A percentile compares a stretch with the other conserved stretches of the same genome.
These are phyloP conservation scores for Chernovozyma aurita DNA, from an alignment of 1,139 yeast species.

Conservation along the genomic window DNA sequence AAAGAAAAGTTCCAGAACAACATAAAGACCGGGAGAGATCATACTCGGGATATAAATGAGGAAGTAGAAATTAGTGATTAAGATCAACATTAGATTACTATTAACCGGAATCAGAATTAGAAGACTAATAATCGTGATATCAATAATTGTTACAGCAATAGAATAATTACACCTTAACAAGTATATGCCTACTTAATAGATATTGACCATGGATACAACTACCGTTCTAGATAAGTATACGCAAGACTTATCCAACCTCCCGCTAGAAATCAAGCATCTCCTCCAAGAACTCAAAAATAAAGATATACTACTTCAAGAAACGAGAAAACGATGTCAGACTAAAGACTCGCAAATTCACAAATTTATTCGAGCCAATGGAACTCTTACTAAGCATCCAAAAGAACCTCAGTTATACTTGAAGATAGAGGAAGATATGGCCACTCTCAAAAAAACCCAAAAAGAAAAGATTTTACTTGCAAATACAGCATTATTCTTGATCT, in stretches of 20 bases:
- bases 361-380: constrained; percentile 78
- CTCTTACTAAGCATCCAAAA: constrained; percentile 75
- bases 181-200: no score
- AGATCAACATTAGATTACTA: no score
- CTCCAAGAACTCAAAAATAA: constrained; percentile 73
- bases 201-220: constrained; percentile 46
- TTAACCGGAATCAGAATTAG: no score
- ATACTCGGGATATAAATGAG: no score
- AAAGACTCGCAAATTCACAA: constrained; percentile 80
- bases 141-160: no score
- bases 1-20: no score
- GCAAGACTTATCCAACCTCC: constrained; percentile 68
- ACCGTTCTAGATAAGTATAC: constrained; percentile 47
- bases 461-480: constrained; percentile 79
- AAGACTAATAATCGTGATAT: no score
- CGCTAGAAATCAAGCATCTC: constrained; percentile 81
- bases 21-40: no score
- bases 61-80: no score
- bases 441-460: constrained; percentile 59
- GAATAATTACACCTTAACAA: no score
- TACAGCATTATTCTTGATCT: constrained; percentile 71
- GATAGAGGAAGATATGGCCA: constrained; percentile 65
- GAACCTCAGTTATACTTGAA: constrained; percentile 65
- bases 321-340: constrained; percentile 61
- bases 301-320: constrained; percentile 65